phyloP scores from a whole-genome alignment of 2,329 filamentous ascomycete genomes.

The Cladophialophora bantiana region DNA sequence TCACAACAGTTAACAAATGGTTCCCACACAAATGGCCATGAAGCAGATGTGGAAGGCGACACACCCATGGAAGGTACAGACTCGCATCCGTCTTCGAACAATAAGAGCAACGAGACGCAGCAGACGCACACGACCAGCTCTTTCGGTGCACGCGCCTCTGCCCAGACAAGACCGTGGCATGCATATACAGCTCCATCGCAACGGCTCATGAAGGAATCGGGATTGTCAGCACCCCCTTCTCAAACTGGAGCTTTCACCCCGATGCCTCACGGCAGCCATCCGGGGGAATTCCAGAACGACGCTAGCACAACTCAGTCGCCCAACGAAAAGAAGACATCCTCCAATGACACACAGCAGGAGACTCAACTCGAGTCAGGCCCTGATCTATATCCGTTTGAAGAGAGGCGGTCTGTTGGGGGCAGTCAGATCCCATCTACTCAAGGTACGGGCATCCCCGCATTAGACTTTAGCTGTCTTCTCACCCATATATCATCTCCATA shows the following conservation, averaged over 20 bases:
- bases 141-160: slow-evolving; percentile 54
- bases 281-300: slow-evolving; percentile 76
- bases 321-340: slow-evolving; percentile 79
- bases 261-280: slow-evolving; percentile 64
- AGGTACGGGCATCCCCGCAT: slow-evolving; percentile 49
- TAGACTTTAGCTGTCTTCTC: neutral
- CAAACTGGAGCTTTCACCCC: slow-evolving; percentile 63
- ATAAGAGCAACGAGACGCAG: slow-evolving; percentile 49
- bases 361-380: slow-evolving; percentile 72
- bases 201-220: slow-evolving; percentile 53
- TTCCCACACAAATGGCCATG: slow-evolving; percentile 48
- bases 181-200: slow-evolving; percentile 57
- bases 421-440: slow-evolving; percentile 72
- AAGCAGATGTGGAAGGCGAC: slow-evolving; percentile 61
- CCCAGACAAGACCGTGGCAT: slow-evolving; percentile 55
- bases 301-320: slow-evolving; percentile 88
- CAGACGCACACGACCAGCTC: slow-evolving; percentile 58
- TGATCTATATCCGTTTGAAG: slow-evolving; percentile 58
- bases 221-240: slow-evolving; percentile 54
- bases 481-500: no score
- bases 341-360: slow-evolving; percentile 60
- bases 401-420: slow-evolving; percentile 59
- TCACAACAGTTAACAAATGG: slow-evolving; percentile 44
- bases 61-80: slow-evolving; percentile 68
- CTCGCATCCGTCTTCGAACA: slow-evolving; percentile 56